These are phyloP conservation scores for Oenanthe sinensis DNA, from an alignment of 129 eudicot genomes.

Conservation along the genomic window DNA sequence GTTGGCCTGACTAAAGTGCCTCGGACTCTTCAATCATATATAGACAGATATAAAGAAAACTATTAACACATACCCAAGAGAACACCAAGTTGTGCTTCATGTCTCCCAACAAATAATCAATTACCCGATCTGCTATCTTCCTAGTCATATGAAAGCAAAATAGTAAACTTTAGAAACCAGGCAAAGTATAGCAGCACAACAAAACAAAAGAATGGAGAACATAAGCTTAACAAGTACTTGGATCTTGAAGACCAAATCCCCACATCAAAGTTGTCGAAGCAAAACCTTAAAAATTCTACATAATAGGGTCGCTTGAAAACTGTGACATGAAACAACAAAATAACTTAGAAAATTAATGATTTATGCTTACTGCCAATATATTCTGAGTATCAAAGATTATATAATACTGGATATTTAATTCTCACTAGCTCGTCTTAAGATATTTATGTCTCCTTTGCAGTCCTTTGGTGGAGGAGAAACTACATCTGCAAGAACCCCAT, in stretches of 20 bases:
- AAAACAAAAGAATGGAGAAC: not conserved
- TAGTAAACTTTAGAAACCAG: not conserved
- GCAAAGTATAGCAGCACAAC: not conserved
- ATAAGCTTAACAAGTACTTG: conserved; percentile 24
- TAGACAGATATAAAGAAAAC: not conserved
- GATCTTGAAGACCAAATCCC: conserved; percentile 74
- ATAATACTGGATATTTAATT: not conserved
- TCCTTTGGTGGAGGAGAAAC: conserved; percentile 44
- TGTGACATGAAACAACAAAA: conserved; percentile 22
- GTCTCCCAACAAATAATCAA: conserved; percentile 65
- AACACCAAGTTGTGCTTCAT: conserved; percentile 48
- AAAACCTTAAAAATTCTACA: conserved; percentile 58
- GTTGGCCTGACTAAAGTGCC: not conserved
- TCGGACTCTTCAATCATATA: not conserved
- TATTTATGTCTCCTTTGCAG: conserved; percentile 34
- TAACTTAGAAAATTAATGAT: conserved; percentile 1
- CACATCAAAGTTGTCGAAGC: conserved; percentile 64
- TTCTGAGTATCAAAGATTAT: not conserved
- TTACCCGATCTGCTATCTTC: conserved; percentile 35
- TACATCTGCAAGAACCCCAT: conserved; percentile 84
- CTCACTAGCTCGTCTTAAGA: conserved; percentile 56
- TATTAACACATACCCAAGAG: conserved; percentile 59
- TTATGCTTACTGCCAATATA: conserved; percentile 10
- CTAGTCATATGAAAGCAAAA: conserved; percentile 32
- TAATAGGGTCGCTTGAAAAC: conserved; percentile 75